These are phyloP conservation scores for Boletus pseudo-olivaceus DNA, from an alignment of 768 basidiomycete species.

Conservation along the genomic window DNA sequence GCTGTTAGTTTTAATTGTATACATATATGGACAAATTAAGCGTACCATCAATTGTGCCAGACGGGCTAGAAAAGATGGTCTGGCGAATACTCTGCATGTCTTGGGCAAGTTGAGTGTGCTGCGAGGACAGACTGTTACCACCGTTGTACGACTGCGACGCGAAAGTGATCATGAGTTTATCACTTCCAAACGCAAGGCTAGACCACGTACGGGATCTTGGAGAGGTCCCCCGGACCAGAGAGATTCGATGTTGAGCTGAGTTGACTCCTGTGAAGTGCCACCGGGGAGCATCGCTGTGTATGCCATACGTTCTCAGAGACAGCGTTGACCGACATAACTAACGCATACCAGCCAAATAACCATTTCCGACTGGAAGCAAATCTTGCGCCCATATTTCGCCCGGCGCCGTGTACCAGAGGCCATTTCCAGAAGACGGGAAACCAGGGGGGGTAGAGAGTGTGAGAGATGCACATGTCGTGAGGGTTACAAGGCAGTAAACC, in stretches of 20 bases:
- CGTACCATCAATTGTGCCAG: slow-evolving; percentile 56
- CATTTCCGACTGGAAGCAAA: slow-evolving; percentile 71
- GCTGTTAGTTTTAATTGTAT: background rate
- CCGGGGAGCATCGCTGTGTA: slow-evolving; percentile 61
- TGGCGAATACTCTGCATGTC: slow-evolving; percentile 53
- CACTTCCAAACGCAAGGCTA: background rate
- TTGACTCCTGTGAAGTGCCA: slow-evolving; percentile 54
- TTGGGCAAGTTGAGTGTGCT: slow-evolving; percentile 41
- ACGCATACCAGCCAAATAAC: slow-evolving; percentile 57
- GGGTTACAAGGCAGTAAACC: slow-evolving; percentile 19
- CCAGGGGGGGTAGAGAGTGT: slow-evolving; percentile 32
- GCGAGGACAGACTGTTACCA: slow-evolving; percentile 54
- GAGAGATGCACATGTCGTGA: slow-evolving; percentile 19
- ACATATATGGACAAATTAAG: background rate
- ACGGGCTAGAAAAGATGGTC: slow-evolving; percentile 54
- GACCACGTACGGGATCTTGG: slow-evolving; percentile 49
- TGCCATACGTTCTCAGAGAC: background rate
- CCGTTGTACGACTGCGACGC: slow-evolving; percentile 55
- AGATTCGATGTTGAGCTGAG: slow-evolving; percentile 71
- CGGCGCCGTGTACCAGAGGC: slow-evolving; percentile 61
- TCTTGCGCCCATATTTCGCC: slow-evolving; percentile 55
- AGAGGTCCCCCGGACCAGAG: slow-evolving; percentile 77
- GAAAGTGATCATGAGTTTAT: background rate
- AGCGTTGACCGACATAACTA: background rate
- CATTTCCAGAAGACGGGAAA: slow-evolving; percentile 75